Conservation (phyloP, 176 grass and related monocot genomes). For the Raddia guianensis region DNA sequence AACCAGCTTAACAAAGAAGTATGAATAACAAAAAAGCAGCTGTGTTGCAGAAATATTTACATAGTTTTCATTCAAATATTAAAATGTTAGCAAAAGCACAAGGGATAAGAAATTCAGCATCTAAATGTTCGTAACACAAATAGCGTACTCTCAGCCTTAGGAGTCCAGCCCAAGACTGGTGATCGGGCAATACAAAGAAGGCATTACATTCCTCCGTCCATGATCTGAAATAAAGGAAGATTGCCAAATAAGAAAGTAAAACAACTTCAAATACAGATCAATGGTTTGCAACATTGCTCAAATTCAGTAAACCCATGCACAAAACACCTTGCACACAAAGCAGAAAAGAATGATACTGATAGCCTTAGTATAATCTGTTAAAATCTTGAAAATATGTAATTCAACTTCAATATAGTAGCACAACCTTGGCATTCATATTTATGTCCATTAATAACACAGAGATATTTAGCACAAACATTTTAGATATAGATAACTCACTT, state of each 20-base stretch:
- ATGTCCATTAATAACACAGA: not conserved
- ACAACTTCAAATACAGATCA: not conserved
- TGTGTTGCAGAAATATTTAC: conserved; percentile 1
- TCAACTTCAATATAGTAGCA: conserved; percentile 15
- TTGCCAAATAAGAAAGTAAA: conserved; percentile 32
- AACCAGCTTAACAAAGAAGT: not conserved
- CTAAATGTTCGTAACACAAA: not conserved
- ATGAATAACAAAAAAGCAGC: not conserved
- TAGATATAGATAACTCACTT: conserved; percentile 56
- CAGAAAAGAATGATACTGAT: conserved; percentile 28
- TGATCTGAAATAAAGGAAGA: conserved; percentile 49
- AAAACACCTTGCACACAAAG: not conserved
- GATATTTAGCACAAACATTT: conserved; percentile 30
- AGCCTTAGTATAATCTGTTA: conserved; percentile 2
- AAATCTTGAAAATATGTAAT: conserved; percentile 23
- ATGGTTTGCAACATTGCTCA: not conserved
- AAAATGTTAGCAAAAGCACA: not conserved
- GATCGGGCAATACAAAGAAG: conserved; percentile 60
- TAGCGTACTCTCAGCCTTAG: conserved; percentile 66
- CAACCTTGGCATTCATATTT: conserved; percentile 8
- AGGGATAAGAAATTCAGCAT: conserved; percentile 1
- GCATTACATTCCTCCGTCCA: conserved; percentile 72
- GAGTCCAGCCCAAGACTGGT: conserved; percentile 72
- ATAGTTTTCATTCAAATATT: not conserved
- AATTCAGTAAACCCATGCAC: not conserved